phyloP scores from a whole-genome alignment of 345 rosid genomes.

The Eutrema japonicum region DNA sequence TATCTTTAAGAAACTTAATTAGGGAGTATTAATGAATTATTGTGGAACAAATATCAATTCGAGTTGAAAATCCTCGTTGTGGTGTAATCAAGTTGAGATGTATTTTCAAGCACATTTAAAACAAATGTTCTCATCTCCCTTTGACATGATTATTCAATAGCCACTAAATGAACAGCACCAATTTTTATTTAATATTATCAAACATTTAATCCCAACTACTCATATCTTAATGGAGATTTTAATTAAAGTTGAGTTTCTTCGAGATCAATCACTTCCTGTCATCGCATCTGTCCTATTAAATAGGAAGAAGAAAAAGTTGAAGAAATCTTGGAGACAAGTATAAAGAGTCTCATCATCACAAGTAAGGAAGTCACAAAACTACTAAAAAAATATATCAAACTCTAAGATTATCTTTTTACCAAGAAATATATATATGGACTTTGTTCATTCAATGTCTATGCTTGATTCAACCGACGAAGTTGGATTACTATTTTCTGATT shows the following conservation, averaged over 20 bases:
- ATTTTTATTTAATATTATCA: slow-evolving; percentile 19
- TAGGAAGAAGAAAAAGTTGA: background rate
- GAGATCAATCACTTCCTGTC: slow-evolving; percentile 14
- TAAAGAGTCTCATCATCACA: slow-evolving; percentile 17
- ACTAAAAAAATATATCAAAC: background rate
- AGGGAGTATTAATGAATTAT: background rate
- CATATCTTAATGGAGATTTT: slow-evolving; percentile 25
- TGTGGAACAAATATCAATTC: background rate
- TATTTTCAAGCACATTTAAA: slow-evolving; percentile 28
- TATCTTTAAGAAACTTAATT: background rate
- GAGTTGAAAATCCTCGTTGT: slow-evolving; percentile 16
- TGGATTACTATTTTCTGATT: slow-evolving; percentile 34
- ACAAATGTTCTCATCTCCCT: slow-evolving; percentile 27
- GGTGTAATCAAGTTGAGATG: slow-evolving; percentile 18
- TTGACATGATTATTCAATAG: slow-evolving; percentile 34
- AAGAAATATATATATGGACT: slow-evolving; percentile 27
- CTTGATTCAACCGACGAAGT: slow-evolving; percentile 28
- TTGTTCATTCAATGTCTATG: slow-evolving; percentile 25
- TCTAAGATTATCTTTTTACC: background rate
- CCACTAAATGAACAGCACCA: slow-evolving; percentile 42
- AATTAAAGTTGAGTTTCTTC: slow-evolving; percentile 12
- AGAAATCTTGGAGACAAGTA: slow-evolving; percentile 26
- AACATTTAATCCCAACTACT: slow-evolving; percentile 29
- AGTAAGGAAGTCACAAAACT: slow-evolving; percentile 6
- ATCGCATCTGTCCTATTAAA: slow-evolving; percentile 39